Conservation (phyloP, 371 early-diverging fungal species). For the Mortierella sp. region DNA sequence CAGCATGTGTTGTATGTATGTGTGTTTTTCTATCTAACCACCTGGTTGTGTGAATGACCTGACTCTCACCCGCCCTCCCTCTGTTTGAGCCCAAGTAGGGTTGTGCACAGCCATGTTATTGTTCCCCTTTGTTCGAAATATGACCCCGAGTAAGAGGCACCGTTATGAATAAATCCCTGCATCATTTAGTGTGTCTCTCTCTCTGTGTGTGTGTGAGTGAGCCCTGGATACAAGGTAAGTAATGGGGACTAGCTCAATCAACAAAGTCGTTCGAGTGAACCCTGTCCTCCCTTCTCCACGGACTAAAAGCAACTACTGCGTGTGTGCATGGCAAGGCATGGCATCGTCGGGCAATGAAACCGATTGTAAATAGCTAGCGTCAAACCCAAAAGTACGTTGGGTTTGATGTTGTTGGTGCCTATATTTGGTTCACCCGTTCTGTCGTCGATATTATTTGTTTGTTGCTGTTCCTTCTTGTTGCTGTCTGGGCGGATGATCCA, state of each 20-base stretch:
- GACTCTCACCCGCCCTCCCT: neutral
- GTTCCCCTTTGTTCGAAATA: neutral
- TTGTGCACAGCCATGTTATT: conserved; percentile 20
- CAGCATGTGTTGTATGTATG: conserved; percentile 4
- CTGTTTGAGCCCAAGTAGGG: neutral
- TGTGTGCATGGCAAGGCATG: conserved; percentile 2
- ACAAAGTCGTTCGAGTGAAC: neutral
- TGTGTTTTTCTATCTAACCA: conserved; percentile 24
- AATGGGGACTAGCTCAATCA: neutral
- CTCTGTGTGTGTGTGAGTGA: neutral
- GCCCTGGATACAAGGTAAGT: neutral
- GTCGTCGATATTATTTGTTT: neutral
- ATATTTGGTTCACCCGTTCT: conserved; percentile 5
- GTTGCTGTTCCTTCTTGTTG: neutral
- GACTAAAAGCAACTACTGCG: neutral
- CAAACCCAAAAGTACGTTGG: conserved; percentile 9
- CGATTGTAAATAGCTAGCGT: neutral
- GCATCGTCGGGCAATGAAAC: conserved; percentile 6
- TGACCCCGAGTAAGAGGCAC: neutral
- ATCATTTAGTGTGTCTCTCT: neutral
- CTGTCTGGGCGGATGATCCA: neutral
- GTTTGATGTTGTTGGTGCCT: neutral
- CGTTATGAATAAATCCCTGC: neutral
- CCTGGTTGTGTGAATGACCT: conserved; percentile 6
- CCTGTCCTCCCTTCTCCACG: conserved; percentile 4